Conservation (phyloP, 108 stramenopile species). For the Thalassiosira profunda region DNA sequence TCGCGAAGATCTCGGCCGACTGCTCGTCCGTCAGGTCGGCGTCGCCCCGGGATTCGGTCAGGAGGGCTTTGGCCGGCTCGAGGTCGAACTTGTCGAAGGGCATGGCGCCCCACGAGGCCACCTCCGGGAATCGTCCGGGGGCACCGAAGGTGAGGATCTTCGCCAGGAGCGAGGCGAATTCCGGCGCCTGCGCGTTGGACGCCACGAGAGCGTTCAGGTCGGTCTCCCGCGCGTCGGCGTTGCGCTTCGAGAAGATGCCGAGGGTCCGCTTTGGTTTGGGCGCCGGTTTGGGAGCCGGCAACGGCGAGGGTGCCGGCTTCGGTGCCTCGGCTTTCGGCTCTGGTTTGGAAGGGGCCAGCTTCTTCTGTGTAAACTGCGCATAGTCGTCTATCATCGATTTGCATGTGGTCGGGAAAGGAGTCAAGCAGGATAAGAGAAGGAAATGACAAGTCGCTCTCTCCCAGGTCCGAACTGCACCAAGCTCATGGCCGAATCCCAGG, state of each 20-base stretch:
- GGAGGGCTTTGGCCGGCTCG: constrained; percentile 62
- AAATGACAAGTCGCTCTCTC: no score
- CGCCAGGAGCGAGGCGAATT: constrained; percentile 72
- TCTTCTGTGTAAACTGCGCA: neutral
- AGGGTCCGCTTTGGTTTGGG: constrained; percentile 65
- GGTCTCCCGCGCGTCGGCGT: constrained; percentile 63
- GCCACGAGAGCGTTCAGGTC: constrained; percentile 61
- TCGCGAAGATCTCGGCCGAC: constrained; percentile 86
- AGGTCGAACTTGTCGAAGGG: constrained; percentile 71
- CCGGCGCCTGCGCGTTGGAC: constrained; percentile 61
- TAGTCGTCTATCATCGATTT: neutral
- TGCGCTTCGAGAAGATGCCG: constrained; percentile 74
- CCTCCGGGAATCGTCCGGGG: constrained; percentile 84
- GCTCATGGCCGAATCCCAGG: no score
- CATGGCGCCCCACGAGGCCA: constrained; percentile 59
- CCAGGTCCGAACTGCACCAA: no score
- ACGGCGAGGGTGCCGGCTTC: neutral
- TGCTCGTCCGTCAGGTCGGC: constrained; percentile 66
- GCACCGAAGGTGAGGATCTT: constrained; percentile 89
- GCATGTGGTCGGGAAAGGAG: no score
- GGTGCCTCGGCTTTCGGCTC: constrained; percentile 20
- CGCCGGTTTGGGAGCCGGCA: constrained; percentile 19
- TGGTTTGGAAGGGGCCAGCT: neutral
- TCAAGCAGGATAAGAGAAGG: no score
- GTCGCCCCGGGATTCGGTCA: constrained; percentile 44